Percentiles rank a stretch among this genome's conserved stretches.
Evolutionary conservation across 306 rosid species (phyloP).

Genomic region (Abrus precatorius): DNA sequence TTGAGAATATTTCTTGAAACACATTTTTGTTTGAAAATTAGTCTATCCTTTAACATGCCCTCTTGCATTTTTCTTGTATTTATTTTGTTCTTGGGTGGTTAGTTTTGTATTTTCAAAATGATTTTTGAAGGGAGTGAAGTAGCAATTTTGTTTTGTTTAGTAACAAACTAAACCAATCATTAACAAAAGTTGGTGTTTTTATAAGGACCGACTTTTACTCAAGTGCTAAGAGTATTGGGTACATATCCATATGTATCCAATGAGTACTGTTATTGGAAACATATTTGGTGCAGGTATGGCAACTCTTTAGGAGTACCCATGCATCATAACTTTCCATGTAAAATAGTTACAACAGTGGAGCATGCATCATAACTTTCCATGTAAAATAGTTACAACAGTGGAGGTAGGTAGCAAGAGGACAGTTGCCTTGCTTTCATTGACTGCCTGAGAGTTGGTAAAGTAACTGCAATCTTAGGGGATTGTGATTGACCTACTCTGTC

Average conservation of each 20-base stretch:
- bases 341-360: not conserved
- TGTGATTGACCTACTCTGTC: not conserved
- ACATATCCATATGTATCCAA: not conserved
- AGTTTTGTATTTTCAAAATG: not conserved
- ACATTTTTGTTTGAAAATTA: not conserved
- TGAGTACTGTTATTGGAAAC: not conserved
- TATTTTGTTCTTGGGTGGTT: not conserved
- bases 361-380: not conserved
- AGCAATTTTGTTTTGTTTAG: not conserved
- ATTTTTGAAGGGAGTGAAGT: not conserved
- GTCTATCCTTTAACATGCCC: too few species aligned
- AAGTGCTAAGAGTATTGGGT: not conserved
- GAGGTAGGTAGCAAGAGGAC: not conserved
- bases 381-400: not conserved
- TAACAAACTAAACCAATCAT: not conserved
- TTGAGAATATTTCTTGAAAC: constrained; percentile 10
- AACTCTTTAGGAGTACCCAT: not conserved
- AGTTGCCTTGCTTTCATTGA: not conserved
- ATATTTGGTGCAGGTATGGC: not conserved
- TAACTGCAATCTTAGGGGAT: not conserved
- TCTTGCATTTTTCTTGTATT: too few species aligned
- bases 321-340: not conserved
- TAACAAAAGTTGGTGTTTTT: not conserved
- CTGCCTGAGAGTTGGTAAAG: not conserved
- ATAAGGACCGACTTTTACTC: not conserved